Evolutionary conservation across 2,329 filamentous ascomycete genomes (phyloP), one percentile per base, ranked within the genome.

Genomic region (Thermochaetoides dissita): DNA sequence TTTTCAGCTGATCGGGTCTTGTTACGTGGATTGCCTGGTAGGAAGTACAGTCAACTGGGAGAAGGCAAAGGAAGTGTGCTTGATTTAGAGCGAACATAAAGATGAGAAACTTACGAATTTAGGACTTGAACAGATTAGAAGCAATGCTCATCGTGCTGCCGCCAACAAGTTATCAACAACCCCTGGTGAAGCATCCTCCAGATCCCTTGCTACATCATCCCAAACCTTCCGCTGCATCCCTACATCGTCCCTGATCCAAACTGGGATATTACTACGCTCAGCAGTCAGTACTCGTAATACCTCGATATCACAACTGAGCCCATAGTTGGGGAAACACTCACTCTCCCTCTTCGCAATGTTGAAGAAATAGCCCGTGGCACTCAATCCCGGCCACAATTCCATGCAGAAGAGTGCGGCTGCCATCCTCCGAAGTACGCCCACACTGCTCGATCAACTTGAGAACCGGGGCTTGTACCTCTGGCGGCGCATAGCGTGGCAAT

Each of bases 371-470:
- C 0, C 60, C 60, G 30, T 61, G 54, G 1, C 46, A 59, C 30
- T 62, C 61, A 0, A 42, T 30, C 0, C 59, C 59, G 3, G 55
- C 56, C 3, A 59, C 41, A 2, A 57, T 43, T 0, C 51, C 59
- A 36, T 55, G 44, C 0, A 63, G 51, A 4, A 62, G 46, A 1
- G 52, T 53, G 1, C 60, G 54, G 30, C 58, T 59, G 0, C 71
- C 71, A 36, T 64, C 62, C 48, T 73, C 71, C 0, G 64, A 59
- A 0, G 59, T 60, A 1, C 68, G 59, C 0, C 63, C 69, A 11
- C 66, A 37, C 10, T 63, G 17, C 7, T 31, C 41, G 5, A 51
- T 48, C 17, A 53, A 40, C 1, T 44, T 12, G 3, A 29, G 12
- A 7, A 44, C n/a, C 1, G 34, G 29, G 2, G 38, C 31, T 10